Percentiles rank a stretch among this genome's conserved stretches.
These are phyloP conservation scores for Rhodamnia argentea DNA, from an alignment of 345 rosid genomes.

Conservation along the genomic window DNA sequence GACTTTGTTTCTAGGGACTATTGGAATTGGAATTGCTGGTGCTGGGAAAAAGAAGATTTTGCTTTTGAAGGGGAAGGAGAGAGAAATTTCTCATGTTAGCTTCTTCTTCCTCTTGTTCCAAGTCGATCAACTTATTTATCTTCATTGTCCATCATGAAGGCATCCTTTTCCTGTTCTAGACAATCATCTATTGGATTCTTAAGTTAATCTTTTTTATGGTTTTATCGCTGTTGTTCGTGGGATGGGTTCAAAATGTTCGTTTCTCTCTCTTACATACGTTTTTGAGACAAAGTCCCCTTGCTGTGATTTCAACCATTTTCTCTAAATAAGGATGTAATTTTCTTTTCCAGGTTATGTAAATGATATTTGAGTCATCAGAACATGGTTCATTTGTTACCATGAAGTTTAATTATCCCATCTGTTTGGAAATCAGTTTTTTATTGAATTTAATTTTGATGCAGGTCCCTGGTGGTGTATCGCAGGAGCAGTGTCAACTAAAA, in stretches of 20 bases:
- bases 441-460: neutral
- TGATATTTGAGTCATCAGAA: neutral
- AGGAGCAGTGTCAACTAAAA: conserved; percentile 27
- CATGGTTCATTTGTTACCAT: neutral
- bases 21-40: conserved; percentile 15
- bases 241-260: neutral
- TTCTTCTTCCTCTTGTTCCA: neutral
- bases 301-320: neutral
- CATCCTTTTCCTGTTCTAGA: neutral
- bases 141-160: neutral
- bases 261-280: neutral
- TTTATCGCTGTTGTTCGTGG: neutral
- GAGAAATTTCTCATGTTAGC: conserved; percentile 42
- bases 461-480: conserved; percentile 14
- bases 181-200: neutral
- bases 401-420: neutral
- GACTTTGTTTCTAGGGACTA: conserved; percentile 11
- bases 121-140: neutral
- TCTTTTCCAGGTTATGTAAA: neutral
- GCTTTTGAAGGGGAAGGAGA: conserved; percentile 58
- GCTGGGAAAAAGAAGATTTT: conserved; percentile 41
- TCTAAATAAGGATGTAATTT: neutral
- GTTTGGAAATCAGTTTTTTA: neutral
- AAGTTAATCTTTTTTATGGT: neutral
- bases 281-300: neutral